Evolutionary conservation across 352 stramenopile genomes (phyloP).

Genomic region (Pythium brachiatum): DNA sequence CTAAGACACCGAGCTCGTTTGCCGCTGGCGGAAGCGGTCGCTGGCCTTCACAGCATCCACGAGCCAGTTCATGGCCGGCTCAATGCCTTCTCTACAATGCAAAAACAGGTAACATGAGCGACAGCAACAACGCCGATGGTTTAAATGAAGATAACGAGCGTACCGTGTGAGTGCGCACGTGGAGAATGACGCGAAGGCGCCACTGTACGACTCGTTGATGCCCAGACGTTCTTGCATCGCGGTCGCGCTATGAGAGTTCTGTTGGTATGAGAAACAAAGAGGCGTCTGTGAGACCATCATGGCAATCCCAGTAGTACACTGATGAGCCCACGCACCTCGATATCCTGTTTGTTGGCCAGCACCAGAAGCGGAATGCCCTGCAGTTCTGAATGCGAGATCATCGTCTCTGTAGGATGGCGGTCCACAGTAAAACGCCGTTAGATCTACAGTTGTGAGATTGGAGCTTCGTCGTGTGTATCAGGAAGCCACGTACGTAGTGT

Average conservation of each 20-base stretch:
- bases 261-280: not conserved
- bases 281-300: not conserved
- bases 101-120: not conserved
- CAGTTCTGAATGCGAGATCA: constrained; percentile 77
- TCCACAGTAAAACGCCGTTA: not conserved
- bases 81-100: constrained; percentile 50
- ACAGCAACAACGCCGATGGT: too few relatives aligned
- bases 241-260: constrained; percentile 40
- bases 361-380: constrained; percentile 86
- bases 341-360: constrained; percentile 91
- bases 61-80: constrained; percentile 70
- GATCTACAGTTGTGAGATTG: not conserved
- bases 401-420: constrained; percentile 49
- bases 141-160: too few relatives aligned
- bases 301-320: not conserved
- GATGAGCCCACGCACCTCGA: constrained; percentile 31
- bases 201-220: constrained; percentile 35
- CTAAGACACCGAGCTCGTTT: not conserved
- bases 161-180: constrained; percentile 66
- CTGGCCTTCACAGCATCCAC: constrained; percentile 67
- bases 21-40: constrained; percentile 51
- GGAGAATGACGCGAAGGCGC: constrained; percentile 40
- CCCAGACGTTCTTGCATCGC: constrained; percentile 45
- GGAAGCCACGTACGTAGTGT: constrained; percentile 61
- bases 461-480: not conserved